Conservation (phyloP, 2,329 filamentous ascomycete species). For the Sporothrix pseudoabietina region DNA sequence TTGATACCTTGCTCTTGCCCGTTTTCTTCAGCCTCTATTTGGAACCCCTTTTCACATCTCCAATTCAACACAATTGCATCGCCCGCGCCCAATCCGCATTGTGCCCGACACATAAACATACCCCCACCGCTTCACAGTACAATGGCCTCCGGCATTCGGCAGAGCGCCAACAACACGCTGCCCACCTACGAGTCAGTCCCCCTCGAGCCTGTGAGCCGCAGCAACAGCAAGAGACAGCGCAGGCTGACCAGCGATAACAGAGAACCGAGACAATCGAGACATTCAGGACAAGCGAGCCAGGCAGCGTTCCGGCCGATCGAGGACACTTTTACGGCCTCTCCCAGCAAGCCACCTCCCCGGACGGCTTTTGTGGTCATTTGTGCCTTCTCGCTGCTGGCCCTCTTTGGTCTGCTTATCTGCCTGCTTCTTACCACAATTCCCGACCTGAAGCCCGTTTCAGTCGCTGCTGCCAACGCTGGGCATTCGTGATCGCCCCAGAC, state of each 20-base stretch:
- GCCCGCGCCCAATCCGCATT: neutral
- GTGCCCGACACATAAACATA: neutral
- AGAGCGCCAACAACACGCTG: neutral
- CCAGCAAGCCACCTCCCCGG: constrained; percentile 5
- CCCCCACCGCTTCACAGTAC: neutral
- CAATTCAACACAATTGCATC: neutral
- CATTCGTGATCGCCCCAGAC: neutral
- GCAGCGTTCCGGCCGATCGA: neutral
- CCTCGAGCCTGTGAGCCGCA: neutral
- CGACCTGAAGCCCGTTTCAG: neutral
- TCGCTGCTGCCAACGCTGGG: neutral
- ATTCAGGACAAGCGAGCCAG: neutral
- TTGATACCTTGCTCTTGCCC: neutral
- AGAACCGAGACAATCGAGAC: constrained; percentile 10
- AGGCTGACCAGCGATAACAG: neutral
- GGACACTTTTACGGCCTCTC: neutral
- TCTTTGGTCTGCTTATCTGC: neutral
- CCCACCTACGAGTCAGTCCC: constrained; percentile 1
- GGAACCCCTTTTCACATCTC: neutral
- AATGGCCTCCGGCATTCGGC: constrained; percentile 5
- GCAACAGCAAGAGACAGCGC: neutral
- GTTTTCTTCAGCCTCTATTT: neutral
- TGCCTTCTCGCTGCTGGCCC: neutral
- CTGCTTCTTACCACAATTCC: constrained; percentile 5
- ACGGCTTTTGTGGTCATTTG: neutral